phyloP scores from a whole-genome alignment of 441 rosid species.

The Breynia disticha region DNA sequence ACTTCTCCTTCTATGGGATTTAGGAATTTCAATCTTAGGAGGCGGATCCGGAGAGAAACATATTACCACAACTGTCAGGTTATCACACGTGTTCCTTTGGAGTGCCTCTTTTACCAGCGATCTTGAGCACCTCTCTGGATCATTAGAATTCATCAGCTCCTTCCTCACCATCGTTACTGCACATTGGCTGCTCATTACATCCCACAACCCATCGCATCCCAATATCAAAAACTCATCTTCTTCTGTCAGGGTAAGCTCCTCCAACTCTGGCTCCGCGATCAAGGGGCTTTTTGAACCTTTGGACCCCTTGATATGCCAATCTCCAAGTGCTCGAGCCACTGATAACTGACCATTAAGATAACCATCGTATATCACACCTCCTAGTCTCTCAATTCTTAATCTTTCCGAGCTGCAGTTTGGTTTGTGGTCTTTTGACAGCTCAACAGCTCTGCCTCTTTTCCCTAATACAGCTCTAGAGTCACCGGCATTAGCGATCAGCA shows the following conservation, averaged over 20 bases:
- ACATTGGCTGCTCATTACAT: constrained; percentile 92
- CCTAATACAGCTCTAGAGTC: constrained; percentile 88
- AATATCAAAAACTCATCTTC: constrained; percentile 82
- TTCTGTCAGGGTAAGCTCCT: constrained; percentile 56
- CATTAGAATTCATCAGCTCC: constrained; percentile 69
- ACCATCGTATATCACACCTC: constrained; percentile 84
- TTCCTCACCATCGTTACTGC: constrained; percentile 84
- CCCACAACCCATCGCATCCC: constrained; percentile 94
- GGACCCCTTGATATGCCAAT: constrained; percentile 91
- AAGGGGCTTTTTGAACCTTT: constrained; percentile 77
- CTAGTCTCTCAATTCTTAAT: constrained; percentile 78
- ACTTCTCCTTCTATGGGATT: constrained; percentile 61
- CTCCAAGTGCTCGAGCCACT: constrained; percentile 90
- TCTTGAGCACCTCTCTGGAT: constrained; percentile 53
- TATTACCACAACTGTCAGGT: constrained; percentile 62
- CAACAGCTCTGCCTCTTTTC: constrained; percentile 81
- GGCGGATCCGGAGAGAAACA: constrained; percentile 75
- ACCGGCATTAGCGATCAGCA: constrained; percentile 89
- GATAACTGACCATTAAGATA: constrained; percentile 83
- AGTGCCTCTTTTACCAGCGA: constrained; percentile 75
- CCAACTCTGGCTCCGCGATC: constrained; percentile 82
- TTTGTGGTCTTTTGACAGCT: constrained; percentile 84
- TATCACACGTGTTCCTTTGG: constrained; percentile 74
- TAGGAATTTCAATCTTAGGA: constrained; percentile 69
- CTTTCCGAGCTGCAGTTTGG: constrained; percentile 71